A percentile compares a stretch with the other conserved stretches of the same genome.
Evolutionary conservation across 768 basidiomycete species (phyloP).

Genomic region (Mycena rosella): DNA sequence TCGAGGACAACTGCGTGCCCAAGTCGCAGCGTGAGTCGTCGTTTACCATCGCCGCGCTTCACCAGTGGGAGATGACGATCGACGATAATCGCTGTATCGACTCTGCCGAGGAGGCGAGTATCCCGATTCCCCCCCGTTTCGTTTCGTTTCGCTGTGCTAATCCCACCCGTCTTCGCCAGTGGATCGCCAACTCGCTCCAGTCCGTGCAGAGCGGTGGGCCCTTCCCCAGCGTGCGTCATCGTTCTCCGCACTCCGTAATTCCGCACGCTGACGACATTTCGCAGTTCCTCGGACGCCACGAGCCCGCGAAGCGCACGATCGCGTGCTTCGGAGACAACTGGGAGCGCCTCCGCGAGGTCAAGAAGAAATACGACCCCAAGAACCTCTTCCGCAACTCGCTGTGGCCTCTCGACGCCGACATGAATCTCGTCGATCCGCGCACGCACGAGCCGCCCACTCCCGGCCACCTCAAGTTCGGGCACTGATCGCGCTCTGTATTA

Average conservation of each 20-base stretch:
- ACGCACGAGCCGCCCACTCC: constrained; percentile 75
- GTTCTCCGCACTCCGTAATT: constrained; percentile 25
- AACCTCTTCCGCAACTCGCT: constrained; percentile 83
- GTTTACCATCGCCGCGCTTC: constrained; percentile 90
- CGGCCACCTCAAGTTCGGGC: constrained; percentile 43
- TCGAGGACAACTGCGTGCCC: constrained; percentile 80
- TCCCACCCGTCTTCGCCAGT: constrained; percentile 57
- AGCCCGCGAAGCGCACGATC: constrained; percentile 71
- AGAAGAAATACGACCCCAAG: constrained; percentile 80
- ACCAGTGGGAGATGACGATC: constrained; percentile 91
- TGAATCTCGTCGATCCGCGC: constrained; percentile 65
- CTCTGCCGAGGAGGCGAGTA: constrained; percentile 82
- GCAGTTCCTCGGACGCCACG: constrained; percentile 83
- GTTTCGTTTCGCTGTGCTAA: constrained; percentile 25
- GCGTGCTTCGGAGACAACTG: constrained; percentile 84
- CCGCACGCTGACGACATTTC: constrained; percentile 32
- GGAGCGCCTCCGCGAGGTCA: constrained; percentile 76
- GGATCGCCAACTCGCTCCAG: constrained; percentile 82
- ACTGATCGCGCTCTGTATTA: constrained; percentile 23
- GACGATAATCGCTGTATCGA: constrained; percentile 85
- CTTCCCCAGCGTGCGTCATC: constrained; percentile 79
- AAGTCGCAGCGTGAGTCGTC: constrained; percentile 82
- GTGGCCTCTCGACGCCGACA: constrained; percentile 80
- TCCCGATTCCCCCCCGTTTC: constrained; percentile 3
- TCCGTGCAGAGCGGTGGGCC: constrained; percentile 84